phyloP scores from a whole-genome alignment of 2,329 filamentous ascomycete genomes.

The Ceratocystis alfenasii region DNA sequence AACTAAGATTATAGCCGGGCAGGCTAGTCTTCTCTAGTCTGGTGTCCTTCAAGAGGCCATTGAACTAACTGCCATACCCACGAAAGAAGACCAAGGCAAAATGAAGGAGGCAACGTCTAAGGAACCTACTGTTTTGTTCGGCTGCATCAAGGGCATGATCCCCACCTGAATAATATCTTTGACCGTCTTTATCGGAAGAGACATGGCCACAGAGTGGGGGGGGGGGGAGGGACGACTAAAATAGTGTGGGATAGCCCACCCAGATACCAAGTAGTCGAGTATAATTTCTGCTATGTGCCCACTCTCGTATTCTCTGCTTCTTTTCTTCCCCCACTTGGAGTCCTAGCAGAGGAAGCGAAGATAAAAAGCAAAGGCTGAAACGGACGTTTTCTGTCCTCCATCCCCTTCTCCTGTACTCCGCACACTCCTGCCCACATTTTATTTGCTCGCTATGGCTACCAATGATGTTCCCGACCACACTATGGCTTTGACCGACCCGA shows the following conservation, averaged over 20 bases:
- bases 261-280: background rate
- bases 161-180: background rate
- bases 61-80: background rate
- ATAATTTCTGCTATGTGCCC: slow-evolving; percentile 4
- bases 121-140: no score
- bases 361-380: background rate
- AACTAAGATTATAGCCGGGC: background rate
- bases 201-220: background rate
- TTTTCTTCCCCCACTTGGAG: background rate
- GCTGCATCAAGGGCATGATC: no score
- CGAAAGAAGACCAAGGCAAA: background rate
- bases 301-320: background rate
- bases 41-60: background rate
- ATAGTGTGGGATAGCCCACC: background rate
- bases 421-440: background rate
- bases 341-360: background rate
- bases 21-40: slow-evolving; percentile 1
- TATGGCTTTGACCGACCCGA: slow-evolving; percentile 27
- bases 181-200: background rate
- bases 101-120: background rate
- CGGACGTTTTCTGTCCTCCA: background rate
- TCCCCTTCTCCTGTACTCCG: background rate
- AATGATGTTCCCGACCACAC: slow-evolving; percentile 31
- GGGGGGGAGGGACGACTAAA: background rate
- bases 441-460: slow-evolving; percentile 26